Conservation (phyloP, 176 grass and related monocot species). For the Tuctoria greenei region DNA sequence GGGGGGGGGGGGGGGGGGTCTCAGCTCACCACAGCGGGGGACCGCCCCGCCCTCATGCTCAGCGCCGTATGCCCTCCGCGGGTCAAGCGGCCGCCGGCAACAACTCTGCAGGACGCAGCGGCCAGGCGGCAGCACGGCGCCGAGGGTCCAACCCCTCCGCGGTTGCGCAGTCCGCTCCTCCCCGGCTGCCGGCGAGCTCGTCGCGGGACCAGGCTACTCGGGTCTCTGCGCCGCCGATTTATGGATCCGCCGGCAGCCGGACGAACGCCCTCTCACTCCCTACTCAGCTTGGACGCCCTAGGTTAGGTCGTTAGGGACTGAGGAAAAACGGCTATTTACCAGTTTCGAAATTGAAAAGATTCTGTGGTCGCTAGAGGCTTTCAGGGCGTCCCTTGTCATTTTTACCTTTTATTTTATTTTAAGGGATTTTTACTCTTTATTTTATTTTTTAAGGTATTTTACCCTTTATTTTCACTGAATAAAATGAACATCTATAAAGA, state of each 20-base stretch:
- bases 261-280: neutral
- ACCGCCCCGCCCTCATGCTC: neutral
- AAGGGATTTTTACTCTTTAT: too few species aligned
- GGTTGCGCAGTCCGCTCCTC: neutral
- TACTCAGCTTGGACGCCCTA: neutral
- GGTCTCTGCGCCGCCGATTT: neutral
- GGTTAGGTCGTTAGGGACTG: neutral
- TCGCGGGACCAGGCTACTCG: neutral
- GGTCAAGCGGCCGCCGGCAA: neutral
- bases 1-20: too few species aligned
- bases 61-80: neutral
- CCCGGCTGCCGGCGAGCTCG: neutral
- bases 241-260: neutral
- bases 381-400: neutral
- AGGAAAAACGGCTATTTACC: neutral
- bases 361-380: neutral
- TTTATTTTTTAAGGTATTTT: too few species aligned
- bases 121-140: neutral
- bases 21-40: neutral
- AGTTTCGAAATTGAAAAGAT: neutral
- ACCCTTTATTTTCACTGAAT: too few species aligned
- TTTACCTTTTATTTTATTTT: too few species aligned
- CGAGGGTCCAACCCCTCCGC: neutral
- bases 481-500: too few species aligned
- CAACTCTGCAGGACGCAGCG: neutral